Base-by-base conservation (phyloP, 345 rosid species). In the Linum lewisii region DNA sequence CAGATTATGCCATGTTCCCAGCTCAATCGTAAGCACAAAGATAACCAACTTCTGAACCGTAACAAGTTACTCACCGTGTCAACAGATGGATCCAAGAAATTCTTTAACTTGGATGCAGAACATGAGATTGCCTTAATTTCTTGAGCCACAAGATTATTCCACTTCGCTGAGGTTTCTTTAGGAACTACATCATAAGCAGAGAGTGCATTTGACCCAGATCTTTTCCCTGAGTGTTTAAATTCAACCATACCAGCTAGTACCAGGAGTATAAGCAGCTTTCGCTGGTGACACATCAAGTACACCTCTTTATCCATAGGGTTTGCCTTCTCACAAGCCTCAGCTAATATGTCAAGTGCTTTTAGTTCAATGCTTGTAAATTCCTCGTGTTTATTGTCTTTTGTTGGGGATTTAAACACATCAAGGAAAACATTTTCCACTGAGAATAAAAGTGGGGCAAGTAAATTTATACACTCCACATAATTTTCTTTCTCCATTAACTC, bases 361-460 rank as follows among this genome's bases (percentile, higher is more conserved):
- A 89, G 75, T 79, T 93, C 99, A 61, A 71, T 69, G 69, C 72
- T 58, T 37, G 84, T 66, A 63, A 75, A 58, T 53, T 72, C 81
- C 68, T 78, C 78, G 58, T 65, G 72, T 34, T 61, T 74, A 69
- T 64, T 60, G 49, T 78, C 66, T 66, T 66, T 56, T 70, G 77
- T 57, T 63, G 69, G 58, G 63, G 75, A 65, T 25, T 82, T 72
- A 42, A 73, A 68, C 59, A 72, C 70, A 75, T 77, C 77, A 50
- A 67, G 72, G 66, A 73, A 66, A 51, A 65, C 72, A 58, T 74
- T 76, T 57, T 73, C 70, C 9, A 83, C 60, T 60, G 82, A 81
- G 72, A 85, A 82, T 38, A 93, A 68, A 74, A 89, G 87, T 64
- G 99, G 82, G 69, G 84, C 81, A 69, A 93, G 85, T 75, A 82